A percentile compares a stretch with the other conserved stretches of the same genome.
Conservation (phyloP, 257 asterid species). For the Solanum peruvianum region DNA sequence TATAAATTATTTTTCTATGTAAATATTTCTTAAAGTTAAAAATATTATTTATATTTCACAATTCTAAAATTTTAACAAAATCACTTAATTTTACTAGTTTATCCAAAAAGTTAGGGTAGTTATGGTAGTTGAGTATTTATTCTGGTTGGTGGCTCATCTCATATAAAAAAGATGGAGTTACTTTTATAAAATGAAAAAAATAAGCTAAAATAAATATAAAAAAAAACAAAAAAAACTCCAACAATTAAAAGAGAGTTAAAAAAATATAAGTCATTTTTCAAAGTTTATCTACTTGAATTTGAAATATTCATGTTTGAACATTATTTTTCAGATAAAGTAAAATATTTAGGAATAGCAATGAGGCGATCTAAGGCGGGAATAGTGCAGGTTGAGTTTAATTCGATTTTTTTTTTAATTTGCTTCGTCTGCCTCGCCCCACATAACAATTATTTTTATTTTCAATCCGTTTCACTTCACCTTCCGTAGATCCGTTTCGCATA, state of each 20-base stretch:
- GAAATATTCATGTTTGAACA: not conserved
- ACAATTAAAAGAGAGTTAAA: not conserved
- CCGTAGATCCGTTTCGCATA: rapidly evolving
- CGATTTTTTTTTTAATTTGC: too few relatives aligned
- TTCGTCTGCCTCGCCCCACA: too few relatives aligned
- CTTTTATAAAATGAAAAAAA: not conserved
- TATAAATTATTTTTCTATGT: too few relatives aligned
- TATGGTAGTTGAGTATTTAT: not conserved
- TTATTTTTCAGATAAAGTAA: not conserved
- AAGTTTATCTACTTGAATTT: not conserved
- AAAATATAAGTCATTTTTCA: not conserved
- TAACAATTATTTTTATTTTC: too few relatives aligned
- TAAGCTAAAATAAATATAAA: not conserved
- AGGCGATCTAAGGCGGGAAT: too few relatives aligned
- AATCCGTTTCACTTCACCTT: rapidly evolving
- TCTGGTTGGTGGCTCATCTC: not conserved
- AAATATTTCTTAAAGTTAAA: too few relatives aligned
- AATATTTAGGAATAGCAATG: too few relatives aligned
- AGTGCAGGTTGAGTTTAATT: too few relatives aligned
- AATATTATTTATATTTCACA: too few relatives aligned
- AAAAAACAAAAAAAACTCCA: not conserved
- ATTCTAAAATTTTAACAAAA: too few relatives aligned
- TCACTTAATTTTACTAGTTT: too few relatives aligned
- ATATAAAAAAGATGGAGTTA: not conserved
- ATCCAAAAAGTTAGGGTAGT: not conserved